These are phyloP conservation scores for Orbilia brochopaga DNA, from an alignment of 2,329 filamentous ascomycete species.

Conservation along the genomic window DNA sequence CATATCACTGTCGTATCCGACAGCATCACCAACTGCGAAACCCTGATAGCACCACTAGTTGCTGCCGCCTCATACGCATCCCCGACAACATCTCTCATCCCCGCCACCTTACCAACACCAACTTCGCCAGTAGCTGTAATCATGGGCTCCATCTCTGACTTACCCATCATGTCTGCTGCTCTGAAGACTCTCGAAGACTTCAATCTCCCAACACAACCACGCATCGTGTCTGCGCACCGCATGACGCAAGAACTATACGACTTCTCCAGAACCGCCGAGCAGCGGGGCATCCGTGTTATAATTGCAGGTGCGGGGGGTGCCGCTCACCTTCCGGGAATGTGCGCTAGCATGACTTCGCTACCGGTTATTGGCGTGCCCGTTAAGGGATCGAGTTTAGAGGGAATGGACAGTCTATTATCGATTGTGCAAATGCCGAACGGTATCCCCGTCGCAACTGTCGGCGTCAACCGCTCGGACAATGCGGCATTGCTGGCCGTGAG, in stretches of 20 bases:
- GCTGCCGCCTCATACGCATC: constrained; percentile 60
- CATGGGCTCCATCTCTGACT: constrained; percentile 83
- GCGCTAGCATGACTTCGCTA: constrained; percentile 71
- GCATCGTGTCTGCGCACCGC: constrained; percentile 80
- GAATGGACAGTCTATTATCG: constrained; percentile 72
- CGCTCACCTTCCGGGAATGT: constrained; percentile 76
- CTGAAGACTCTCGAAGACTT: constrained; percentile 73
- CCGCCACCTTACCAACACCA: constrained; percentile 55
- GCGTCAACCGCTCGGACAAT: constrained; percentile 80
- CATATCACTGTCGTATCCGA: constrained; percentile 66
- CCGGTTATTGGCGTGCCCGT: constrained; percentile 81
- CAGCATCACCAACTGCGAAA: constrained; percentile 71
- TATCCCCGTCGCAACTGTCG: constrained; percentile 75
- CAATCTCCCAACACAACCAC: constrained; percentile 72
- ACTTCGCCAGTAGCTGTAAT: constrained; percentile 74
- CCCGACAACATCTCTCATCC: constrained; percentile 43
- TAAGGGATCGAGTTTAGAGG: constrained; percentile 74
- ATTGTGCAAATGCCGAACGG: constrained; percentile 81
- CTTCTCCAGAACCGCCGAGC: constrained; percentile 69
- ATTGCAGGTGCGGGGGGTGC: constrained; percentile 79
- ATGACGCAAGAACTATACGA: constrained; percentile 74
- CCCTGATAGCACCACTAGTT: constrained; percentile 76
- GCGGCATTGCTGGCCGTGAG: constrained; percentile 74
- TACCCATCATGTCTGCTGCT: constrained; percentile 70
- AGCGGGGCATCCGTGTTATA: constrained; percentile 72